phyloP scores from a whole-genome alignment of 2,329 filamentous ascomycete species.

The Colletotrichum musae region DNA sequence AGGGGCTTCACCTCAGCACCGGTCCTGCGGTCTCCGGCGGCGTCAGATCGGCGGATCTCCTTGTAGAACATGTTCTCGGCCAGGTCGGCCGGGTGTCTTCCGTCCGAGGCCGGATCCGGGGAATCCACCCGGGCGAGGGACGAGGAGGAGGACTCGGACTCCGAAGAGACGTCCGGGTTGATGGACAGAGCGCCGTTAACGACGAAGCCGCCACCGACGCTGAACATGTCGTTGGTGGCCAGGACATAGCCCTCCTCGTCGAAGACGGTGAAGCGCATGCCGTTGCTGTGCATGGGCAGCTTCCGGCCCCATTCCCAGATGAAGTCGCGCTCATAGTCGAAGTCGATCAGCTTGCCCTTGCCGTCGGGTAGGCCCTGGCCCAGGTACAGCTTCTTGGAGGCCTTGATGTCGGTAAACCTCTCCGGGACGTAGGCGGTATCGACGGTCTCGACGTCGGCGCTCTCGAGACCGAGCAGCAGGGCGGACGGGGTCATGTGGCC shows the following conservation, averaged over 20 bases:
- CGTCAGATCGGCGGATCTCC: constrained; percentile 62
- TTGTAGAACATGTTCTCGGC: constrained; percentile 68
- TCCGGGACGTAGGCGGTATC: constrained; percentile 63
- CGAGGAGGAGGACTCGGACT: background rate
- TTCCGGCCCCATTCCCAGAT: constrained; percentile 67
- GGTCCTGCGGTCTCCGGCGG: constrained; percentile 60
- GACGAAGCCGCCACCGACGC: constrained; percentile 67
- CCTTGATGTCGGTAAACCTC: constrained; percentile 63
- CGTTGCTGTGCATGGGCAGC: constrained; percentile 66
- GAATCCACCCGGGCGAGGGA: constrained; percentile 44
- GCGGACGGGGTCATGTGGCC: constrained; percentile 68
- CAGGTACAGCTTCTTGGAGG: constrained; percentile 58
- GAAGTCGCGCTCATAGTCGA: constrained; percentile 65
- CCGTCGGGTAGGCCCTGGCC: constrained; percentile 57
- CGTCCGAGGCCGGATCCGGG: constrained; percentile 12
- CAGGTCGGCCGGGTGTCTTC: constrained; percentile 60
- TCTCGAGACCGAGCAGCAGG: constrained; percentile 63
- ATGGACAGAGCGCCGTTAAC: constrained; percentile 65
- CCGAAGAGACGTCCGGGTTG: constrained; percentile 46
- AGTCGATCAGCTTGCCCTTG: constrained; percentile 61
- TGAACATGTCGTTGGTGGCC: constrained; percentile 66
- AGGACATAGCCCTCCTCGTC: constrained; percentile 61
- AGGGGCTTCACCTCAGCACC: constrained; percentile 59
- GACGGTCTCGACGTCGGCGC: constrained; percentile 64
- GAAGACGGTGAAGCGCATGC: constrained; percentile 66